These are phyloP conservation scores for Monascus purpureus DNA, from an alignment of 495 filamentous ascomycete species.

Conservation along the genomic window DNA sequence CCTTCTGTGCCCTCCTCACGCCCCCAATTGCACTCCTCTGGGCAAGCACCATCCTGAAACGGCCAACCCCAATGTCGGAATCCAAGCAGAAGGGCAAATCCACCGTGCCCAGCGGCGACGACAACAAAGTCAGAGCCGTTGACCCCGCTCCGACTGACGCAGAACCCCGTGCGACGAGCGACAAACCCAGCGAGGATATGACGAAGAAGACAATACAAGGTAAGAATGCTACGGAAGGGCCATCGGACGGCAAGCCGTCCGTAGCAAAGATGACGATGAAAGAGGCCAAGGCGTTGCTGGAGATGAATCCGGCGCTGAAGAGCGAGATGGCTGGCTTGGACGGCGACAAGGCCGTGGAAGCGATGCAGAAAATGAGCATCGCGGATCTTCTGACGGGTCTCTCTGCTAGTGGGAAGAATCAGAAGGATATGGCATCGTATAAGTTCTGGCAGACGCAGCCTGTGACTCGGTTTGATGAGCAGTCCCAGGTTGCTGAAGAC, in stretches of 20 bases:
- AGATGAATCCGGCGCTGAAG: slow-evolving; percentile 38
- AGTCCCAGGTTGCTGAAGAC: slow-evolving; percentile 25
- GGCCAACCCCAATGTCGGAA: slow-evolving; percentile 20
- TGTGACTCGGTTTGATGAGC: slow-evolving; percentile 65
- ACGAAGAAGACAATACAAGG: slow-evolving; percentile 14
- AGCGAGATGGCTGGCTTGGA: slow-evolving; percentile 30
- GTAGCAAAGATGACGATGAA: slow-evolving; percentile 26
- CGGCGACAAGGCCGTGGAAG: slow-evolving; percentile 39
- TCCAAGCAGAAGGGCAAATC: slow-evolving; percentile 29
- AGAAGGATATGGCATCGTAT: slow-evolving; percentile 90
- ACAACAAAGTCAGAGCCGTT: neutral
- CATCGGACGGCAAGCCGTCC: slow-evolving; percentile 10
- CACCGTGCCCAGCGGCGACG: slow-evolving; percentile 9
- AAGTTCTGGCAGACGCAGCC: slow-evolving; percentile 98
- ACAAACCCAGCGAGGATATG: slow-evolving; percentile 7
- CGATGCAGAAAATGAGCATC: slow-evolving; percentile 58
- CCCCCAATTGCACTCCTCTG: no score
- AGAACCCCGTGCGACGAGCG: slow-evolving; percentile 1
- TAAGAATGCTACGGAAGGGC: slow-evolving; percentile 9
- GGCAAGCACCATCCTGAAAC: no score
- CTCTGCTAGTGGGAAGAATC: slow-evolving; percentile 61
- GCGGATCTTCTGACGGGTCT: slow-evolving; percentile 74
- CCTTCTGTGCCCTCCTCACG: no score
- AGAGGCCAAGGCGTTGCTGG: slow-evolving; percentile 29
- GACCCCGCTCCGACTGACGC: neutral